Conservation (phyloP, 2,329 filamentous ascomycete genomes). For the Epichloe scottii region DNA sequence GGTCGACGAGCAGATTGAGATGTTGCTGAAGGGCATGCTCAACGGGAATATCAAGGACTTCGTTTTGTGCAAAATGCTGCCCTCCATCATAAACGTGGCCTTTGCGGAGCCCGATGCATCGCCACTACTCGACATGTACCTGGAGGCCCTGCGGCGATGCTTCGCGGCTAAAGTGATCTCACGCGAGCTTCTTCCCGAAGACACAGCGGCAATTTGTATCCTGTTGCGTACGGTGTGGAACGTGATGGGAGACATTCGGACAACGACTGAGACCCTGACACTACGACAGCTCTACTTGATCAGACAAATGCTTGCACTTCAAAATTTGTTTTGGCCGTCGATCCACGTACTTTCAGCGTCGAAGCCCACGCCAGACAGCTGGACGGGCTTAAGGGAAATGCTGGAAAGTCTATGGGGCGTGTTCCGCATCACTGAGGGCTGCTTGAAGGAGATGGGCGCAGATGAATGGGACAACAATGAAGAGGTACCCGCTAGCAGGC, state of each 20-base stretch:
- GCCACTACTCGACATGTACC: slow-evolving; percentile 38
- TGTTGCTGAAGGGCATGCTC: slow-evolving; percentile 37
- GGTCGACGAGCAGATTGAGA: slow-evolving; percentile 31
- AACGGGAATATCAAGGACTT: slow-evolving; percentile 32
- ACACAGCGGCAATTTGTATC: slow-evolving; percentile 19
- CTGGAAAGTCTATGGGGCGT: slow-evolving; percentile 11
- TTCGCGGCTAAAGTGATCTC: slow-evolving; percentile 23
- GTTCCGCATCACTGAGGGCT: slow-evolving; percentile 9
- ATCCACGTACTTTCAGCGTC: slow-evolving; percentile 13
- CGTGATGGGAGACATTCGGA: slow-evolving; percentile 15
- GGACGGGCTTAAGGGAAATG: slow-evolving; percentile 10
- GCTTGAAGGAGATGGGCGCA: slow-evolving; percentile 8
- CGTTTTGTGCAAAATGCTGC: slow-evolving; percentile 39
- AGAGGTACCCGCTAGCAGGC: slow-evolving; percentile 8
- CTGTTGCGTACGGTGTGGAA: slow-evolving; percentile 20
- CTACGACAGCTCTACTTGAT: slow-evolving; percentile 16
- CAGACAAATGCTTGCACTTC: slow-evolving; percentile 15
- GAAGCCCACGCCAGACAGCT: slow-evolving; percentile 5
- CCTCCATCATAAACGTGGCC: slow-evolving; percentile 33
- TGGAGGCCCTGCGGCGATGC: slow-evolving; percentile 26
- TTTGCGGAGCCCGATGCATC: slow-evolving; percentile 25
- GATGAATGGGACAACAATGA: slow-evolving; percentile 7
- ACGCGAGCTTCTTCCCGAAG: slow-evolving; percentile 23
- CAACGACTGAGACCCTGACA: slow-evolving; percentile 10
- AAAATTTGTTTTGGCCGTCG: slow-evolving; percentile 20